Conservation (phyloP, 1,284 basidiomycete genomes). For the Sanghuangporus baumii region DNA sequence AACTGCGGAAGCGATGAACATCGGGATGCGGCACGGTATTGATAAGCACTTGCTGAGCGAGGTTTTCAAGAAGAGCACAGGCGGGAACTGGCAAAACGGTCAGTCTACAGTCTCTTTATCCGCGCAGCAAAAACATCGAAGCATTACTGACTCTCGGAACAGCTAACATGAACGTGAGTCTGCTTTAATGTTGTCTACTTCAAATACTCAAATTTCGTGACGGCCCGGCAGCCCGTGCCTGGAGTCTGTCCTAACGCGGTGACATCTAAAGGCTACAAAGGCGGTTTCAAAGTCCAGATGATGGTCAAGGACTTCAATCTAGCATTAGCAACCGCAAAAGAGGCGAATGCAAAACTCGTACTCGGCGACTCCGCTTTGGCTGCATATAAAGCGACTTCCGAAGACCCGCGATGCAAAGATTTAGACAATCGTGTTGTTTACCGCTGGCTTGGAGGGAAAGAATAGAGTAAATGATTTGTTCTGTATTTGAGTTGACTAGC, state of each 20-base stretch:
- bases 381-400: conserved; percentile 19
- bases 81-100: conserved; percentile 20
- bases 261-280: conserved; percentile 19
- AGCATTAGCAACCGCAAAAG: conserved; percentile 17
- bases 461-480: background rate
- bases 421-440: conserved; percentile 21
- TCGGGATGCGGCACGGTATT: conserved; percentile 21
- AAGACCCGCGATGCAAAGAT: conserved; percentile 19
- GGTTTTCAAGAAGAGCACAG: conserved; percentile 20
- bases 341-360: conserved; percentile 20
- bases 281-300: conserved; percentile 22
- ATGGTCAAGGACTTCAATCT: conserved; percentile 21
- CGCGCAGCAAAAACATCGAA: too few relatives aligned
- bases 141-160: background rate
- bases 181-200: background rate
- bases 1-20: conserved; percentile 21
- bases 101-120: background rate
- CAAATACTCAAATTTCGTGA: background rate
- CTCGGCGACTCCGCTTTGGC: conserved; percentile 19
- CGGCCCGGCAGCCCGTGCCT: conserved; percentile 18
- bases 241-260: conserved; percentile 21
- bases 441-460: conserved; percentile 21
- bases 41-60: conserved; percentile 19
- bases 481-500: background rate
- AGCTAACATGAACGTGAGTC: conserved; percentile 15